These are phyloP conservation scores for Arabidopsis hybrid DNA, from an alignment of 441 rosid species.

Conservation along the genomic window DNA sequence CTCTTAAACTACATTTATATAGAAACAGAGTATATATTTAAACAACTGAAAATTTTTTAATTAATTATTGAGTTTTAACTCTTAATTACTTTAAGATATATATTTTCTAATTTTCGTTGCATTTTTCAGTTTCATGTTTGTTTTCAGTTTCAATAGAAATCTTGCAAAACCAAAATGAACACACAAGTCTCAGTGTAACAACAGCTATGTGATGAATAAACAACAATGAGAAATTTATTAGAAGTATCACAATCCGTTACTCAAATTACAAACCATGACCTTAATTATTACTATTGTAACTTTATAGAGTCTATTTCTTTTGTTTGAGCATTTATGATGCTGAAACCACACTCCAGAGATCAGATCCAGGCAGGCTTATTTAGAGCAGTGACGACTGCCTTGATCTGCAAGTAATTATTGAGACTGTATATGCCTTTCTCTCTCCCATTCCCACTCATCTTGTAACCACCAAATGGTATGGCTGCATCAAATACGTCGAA, in stretches of 20 bases:
- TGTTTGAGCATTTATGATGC: constrained; percentile 6
- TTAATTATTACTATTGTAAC: neutral
- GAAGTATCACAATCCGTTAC: constrained; percentile 13
- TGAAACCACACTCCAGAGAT: constrained; percentile 12
- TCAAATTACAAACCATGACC: constrained; percentile 8
- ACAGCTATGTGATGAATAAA: too few relatives aligned
- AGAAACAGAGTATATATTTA: too few relatives aligned
- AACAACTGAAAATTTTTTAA: too few relatives aligned
- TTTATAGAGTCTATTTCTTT: constrained; percentile 4
- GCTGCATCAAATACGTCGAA: constrained; percentile 88
- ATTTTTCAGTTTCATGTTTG: too few relatives aligned
- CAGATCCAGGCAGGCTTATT: constrained; percentile 83
- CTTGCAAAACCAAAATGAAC: too few relatives aligned
- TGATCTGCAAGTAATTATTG: constrained; percentile 80
- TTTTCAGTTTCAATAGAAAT: too few relatives aligned
- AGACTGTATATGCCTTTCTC: constrained; percentile 91
- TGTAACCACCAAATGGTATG: constrained; percentile 91
- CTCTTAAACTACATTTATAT: too few relatives aligned
- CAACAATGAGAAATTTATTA: too few relatives aligned
- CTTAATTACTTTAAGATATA: too few relatives aligned
- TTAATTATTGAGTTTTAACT: too few relatives aligned
- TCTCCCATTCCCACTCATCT: constrained; percentile 91
- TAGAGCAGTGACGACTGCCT: constrained; percentile 80
- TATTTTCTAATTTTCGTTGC: too few relatives aligned
- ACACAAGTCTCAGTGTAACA: too few relatives aligned